A percentile compares a stretch with the other conserved stretches of the same genome.
phyloP scores from a whole-genome alignment of 1,139 yeast species.

The Kurtzmaniella quercitrusa region DNA sequence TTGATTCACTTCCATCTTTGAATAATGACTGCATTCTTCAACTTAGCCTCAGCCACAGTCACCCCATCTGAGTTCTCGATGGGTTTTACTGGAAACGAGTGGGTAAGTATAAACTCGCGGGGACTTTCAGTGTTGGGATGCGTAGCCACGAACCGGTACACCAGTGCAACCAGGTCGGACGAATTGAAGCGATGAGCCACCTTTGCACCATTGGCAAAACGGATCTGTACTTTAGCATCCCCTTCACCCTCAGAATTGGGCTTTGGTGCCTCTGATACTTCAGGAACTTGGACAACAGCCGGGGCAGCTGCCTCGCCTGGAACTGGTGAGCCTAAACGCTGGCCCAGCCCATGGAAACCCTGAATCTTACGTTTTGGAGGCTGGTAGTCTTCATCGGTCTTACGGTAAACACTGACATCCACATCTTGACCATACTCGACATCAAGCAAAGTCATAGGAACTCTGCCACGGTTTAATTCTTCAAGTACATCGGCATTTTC shows the following conservation, averaged over 20 bases:
- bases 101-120: constrained; percentile 64
- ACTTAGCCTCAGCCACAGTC: constrained; percentile 70
- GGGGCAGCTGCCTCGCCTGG: constrained; percentile 53
- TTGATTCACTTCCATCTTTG: constrained; percentile 66
- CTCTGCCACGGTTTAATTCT: constrained; percentile 85
- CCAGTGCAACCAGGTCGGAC: constrained; percentile 58
- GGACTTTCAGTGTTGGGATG: constrained; percentile 36
- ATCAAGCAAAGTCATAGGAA: constrained; percentile 80
- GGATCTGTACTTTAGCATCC: constrained; percentile 74
- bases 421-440: constrained; percentile 92
- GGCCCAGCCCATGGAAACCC: constrained; percentile 84
- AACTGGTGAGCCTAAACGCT: constrained; percentile 84
- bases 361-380: constrained; percentile 67
- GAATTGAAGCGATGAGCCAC: constrained; percentile 63
- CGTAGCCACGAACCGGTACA: constrained; percentile 64
- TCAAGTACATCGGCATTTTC: constrained; percentile 69
- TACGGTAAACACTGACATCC: constrained; percentile 83
- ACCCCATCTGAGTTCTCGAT: constrained; percentile 50
- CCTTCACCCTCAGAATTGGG: constrained; percentile 45
- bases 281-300: constrained; percentile 16
- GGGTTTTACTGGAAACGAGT: constrained; percentile 80
- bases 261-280: constrained; percentile 13
- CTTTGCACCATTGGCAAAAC: constrained; percentile 80
- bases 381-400: constrained; percentile 74
- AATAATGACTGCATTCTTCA: constrained; percentile 82